A percentile compares a stretch with the other conserved stretches of the same genome.
These are phyloP conservation scores for Afroboletus lepidellus DNA, from an alignment of 1,284 basidiomycete genomes.

Conservation along the genomic window DNA sequence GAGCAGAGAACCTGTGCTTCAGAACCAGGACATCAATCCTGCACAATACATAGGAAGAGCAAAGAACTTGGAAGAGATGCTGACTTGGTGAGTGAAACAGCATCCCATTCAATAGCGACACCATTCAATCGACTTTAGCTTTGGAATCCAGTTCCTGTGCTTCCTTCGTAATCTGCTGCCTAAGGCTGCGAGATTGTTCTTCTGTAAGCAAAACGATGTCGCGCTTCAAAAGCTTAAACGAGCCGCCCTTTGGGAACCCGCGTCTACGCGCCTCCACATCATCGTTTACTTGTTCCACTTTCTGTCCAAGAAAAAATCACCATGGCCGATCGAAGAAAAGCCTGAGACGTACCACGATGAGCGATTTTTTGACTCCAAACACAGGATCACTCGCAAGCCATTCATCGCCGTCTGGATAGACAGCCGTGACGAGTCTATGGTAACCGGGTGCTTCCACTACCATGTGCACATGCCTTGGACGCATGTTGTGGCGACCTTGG, in stretches of 20 bases:
- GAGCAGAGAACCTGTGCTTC: no score
- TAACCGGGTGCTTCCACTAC: constrained; percentile 69
- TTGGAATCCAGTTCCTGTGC: constrained; percentile 2
- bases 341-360: constrained; percentile 48
- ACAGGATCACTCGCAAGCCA: constrained; percentile 71
- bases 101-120: no score
- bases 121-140: constrained; percentile 5
- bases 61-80: no score
- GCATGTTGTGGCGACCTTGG: constrained; percentile 71
- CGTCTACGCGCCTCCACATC: constrained; percentile 53
- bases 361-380: constrained; percentile 74
- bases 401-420: constrained; percentile 72
- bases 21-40: no score
- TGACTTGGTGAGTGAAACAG: no score
- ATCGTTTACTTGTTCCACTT: constrained; percentile 49
- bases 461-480: constrained; percentile 80
- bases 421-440: constrained; percentile 69
- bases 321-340: constrained; percentile 14
- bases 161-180: constrained; percentile 1
- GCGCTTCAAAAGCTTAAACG: constrained; percentile 59
- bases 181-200: constrained; percentile 28
- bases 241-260: constrained; percentile 58
- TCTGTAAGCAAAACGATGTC: constrained; percentile 63
- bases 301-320: constrained; percentile 34
- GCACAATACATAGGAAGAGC: no score